Evolutionary conservation across 768 basidiomycete genomes (phyloP), one percentile per base, ranked within the genome.

Genomic region (Lactifluus echinatus): DNA sequence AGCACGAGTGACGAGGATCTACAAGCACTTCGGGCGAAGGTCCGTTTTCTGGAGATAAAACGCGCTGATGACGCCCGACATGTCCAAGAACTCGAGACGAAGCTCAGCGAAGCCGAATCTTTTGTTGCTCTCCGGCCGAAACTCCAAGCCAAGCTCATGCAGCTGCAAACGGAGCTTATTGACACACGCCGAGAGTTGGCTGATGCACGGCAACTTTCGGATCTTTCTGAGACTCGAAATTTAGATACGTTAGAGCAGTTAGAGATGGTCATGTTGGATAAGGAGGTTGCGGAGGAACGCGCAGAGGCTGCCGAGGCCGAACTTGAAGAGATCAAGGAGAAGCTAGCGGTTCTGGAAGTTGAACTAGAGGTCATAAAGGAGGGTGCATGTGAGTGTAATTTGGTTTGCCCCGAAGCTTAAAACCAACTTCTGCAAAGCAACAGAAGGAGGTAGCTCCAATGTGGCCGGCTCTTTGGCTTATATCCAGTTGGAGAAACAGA

Each of bases 401-500:
- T 31, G 19, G 28, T 26, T 17, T 34, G 26, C 33, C 29, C 17
- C 8, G 28, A 53, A 36, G 39, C 43, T 19, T 11, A 29, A 24
- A 37, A 46, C 21, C 48, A 51, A 39, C 10, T 39, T 33, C 39
- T 59, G 48, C 14, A 68, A 64, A 28, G 70, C 62, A 15, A 71
- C 69, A 28, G 72, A 66, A 34, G 67, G 62, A 11, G 52, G 50
- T 4, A 67, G 71, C 17, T 66, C 67, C 3, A 71, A 64, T 28
- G 72, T 73, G 6, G 85, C 84, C 65, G 75, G 77, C 62, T 82
- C 86, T 4, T 64, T 89, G 59, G 81, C 81, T 28, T 82, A 84
- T 69, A 78, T 87, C 17, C 95, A 97, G 67, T 82, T 99, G 1
- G 94, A 97, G 74, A 96, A 91, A 69, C 95, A 98, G 67, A 99